Base-by-base conservation (phyloP, 2,329 filamentous ascomycete species). In the Raffaelea ambrosiae region DNA sequence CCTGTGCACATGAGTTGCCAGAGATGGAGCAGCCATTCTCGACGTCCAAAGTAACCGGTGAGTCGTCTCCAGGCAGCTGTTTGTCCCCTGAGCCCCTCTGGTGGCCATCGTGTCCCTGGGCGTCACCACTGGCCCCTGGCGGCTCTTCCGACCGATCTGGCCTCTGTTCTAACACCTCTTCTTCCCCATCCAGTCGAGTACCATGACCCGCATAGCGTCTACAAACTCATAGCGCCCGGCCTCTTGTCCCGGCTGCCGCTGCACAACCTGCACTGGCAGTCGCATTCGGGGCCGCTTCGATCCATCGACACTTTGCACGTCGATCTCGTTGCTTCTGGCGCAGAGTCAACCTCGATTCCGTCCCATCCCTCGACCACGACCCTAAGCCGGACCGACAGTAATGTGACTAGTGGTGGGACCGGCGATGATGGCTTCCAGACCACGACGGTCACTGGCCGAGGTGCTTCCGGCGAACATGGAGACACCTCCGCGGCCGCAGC, bases 131-230 rank as follows among this genome's bases (percentile, higher is more conserved):
- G n/a, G n/a, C n/a, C n/a, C n/a, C n/a, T n/a, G n/a, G n/a, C n/a
- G n/a, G n/a, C n/a, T n/a, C n/a, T n/a, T n/a, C n/a, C n/a, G n/a
- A n/a, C n/a, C n/a, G n/a, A n/a, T n/a, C n/a, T 38, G 8, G 13
- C 8, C 8, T 14, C 11, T 18, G 5, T 7, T 5, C 36, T 36
- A 22, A 47, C 29, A 4, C 4, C 19, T 44, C n/a, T n/a, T n/a
- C n/a, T n/a, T n/a, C n/a, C n/a, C n/a, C n/a, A n/a, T n/a, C 33
- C 59, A 95, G 89, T 96, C 71, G 90, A 97, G 73, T 98, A 95
- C 70, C 88, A 86, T 70, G 93, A 98, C 69, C 91, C 93, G 46
- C 86, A 88, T 62, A 84, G 86, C 59, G 78, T 97, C 54, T 97
- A 91, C 67, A 82, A 87, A 50, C 76, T 91, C 46, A 72, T 97